Percentiles rank a stretch among this genome's conserved stretches.
phyloP scores from a whole-genome alignment of 2,329 filamentous ascomycete species.

The Macroventuria anomochaeta region DNA sequence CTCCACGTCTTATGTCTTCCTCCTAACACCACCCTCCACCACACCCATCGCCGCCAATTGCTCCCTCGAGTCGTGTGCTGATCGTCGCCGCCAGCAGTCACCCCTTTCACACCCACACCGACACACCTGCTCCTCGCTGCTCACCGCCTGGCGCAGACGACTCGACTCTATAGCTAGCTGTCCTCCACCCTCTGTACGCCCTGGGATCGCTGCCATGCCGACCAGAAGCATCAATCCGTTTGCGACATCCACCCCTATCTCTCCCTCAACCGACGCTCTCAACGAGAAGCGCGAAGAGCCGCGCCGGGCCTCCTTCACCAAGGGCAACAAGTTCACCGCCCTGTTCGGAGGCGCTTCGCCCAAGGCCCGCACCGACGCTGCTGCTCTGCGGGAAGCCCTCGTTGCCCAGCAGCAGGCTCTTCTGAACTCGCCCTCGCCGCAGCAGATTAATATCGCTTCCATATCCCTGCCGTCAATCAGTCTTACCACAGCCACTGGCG shows the following conservation, averaged over 20 bases:
- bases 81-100: slow-evolving; percentile 3
- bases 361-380: slow-evolving; percentile 69
- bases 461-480: slow-evolving; percentile 89
- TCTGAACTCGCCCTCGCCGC: slow-evolving; percentile 68
- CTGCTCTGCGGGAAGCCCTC: slow-evolving; percentile 71
- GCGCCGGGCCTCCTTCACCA: slow-evolving; percentile 60
- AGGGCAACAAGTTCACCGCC: slow-evolving; percentile 74
- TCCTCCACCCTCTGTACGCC: not conserved
- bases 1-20: not conserved
- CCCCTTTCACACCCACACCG: slow-evolving; percentile 5
- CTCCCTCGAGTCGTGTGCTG: slow-evolving; percentile 13
- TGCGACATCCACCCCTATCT: slow-evolving; percentile 59
- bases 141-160: slow-evolving; percentile 8
- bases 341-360: slow-evolving; percentile 83
- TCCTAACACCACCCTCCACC: not conserved
- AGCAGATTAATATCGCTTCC: slow-evolving; percentile 73
- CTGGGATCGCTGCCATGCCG: slow-evolving; percentile 60
- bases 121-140: not conserved
- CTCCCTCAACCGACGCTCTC: slow-evolving; percentile 58
- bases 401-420: slow-evolving; percentile 64
- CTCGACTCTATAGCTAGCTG: not conserved
- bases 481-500: slow-evolving; percentile 81
- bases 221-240: slow-evolving; percentile 67
- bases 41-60: slow-evolving; percentile 13
- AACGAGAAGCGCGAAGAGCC: slow-evolving; percentile 62